A percentile compares a stretch with the other conserved stretches of the same genome.
These are phyloP conservation scores for Backusella psychrophila DNA, from an alignment of 192 early-diverging fungal genomes.

Conservation along the genomic window DNA sequence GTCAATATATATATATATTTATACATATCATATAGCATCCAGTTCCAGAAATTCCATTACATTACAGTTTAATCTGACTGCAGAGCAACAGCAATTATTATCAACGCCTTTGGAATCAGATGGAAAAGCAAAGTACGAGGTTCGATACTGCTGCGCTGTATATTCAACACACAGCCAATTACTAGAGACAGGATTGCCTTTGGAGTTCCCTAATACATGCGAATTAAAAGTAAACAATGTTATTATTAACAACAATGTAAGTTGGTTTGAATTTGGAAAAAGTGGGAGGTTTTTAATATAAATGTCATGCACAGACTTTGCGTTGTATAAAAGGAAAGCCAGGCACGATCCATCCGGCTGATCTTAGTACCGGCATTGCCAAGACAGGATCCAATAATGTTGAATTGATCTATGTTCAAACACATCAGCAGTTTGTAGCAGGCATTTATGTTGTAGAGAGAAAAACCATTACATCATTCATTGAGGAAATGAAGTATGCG, in stretches of 20 bases:
- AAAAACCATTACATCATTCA: conserved; percentile 36
- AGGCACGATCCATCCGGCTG: conserved; percentile 56
- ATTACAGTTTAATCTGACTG: neutral
- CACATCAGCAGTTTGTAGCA: conserved; percentile 41
- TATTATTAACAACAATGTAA: neutral
- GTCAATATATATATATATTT: neutral
- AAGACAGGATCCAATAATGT: neutral
- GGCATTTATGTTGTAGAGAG: conserved; percentile 43
- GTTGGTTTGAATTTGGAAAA: neutral
- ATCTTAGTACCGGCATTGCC: conserved; percentile 45
- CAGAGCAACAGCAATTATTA: neutral
- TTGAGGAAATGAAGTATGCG: conserved; percentile 38
- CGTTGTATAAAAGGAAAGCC: conserved; percentile 56
- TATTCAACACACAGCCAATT: neutral
- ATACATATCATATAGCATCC: neutral
- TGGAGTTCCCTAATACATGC: conserved; percentile 12
- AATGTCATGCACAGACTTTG: conserved; percentile 29
- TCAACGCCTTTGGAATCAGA: neutral
- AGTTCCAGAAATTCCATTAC: neutral
- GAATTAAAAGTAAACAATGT: conserved; percentile 4
- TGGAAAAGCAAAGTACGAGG: neutral
- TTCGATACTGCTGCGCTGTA: neutral
- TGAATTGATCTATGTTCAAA: neutral
- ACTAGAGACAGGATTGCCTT: neutral
- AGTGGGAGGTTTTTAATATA: neutral